These are phyloP conservation scores for Polytrichum commune DNA, from an alignment of 225 moss, liverwort and hornwort species.

Conservation along the genomic window DNA sequence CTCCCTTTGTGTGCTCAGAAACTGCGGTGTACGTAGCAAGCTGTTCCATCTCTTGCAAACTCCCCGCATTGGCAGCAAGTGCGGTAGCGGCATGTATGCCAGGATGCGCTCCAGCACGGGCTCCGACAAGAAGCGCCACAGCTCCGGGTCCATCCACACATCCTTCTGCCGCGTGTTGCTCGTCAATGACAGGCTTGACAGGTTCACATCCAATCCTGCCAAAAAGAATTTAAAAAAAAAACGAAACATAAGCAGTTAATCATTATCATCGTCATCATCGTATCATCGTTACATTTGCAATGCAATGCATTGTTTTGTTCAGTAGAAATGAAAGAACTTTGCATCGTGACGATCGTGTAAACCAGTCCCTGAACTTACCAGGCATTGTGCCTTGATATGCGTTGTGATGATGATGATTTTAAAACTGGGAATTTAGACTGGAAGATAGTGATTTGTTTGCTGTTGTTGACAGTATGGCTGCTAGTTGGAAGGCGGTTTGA, in stretches of 20 bases:
- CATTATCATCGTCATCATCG: too few relatives aligned
- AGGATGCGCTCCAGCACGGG: constrained; percentile 40
- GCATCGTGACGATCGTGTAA: not conserved
- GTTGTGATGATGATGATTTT: too few relatives aligned
- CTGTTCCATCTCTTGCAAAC: constrained; percentile 43
- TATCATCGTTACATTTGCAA: too few relatives aligned
- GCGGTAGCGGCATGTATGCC: constrained; percentile 31
- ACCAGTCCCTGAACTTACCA: not conserved
- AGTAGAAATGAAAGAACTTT: too few relatives aligned
- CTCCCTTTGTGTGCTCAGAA: constrained; percentile 26
- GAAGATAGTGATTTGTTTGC: too few relatives aligned
- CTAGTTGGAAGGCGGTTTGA: too few relatives aligned
- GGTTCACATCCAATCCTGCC: constrained; percentile 46
- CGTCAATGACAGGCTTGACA: constrained; percentile 48
- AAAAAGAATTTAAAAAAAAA: not conserved
- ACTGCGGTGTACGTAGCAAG: constrained; percentile 29
- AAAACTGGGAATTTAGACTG: too few relatives aligned
- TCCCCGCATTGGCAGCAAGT: constrained; percentile 46
- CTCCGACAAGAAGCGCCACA: constrained; percentile 40
- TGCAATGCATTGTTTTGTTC: too few relatives aligned
- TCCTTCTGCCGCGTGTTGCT: constrained; percentile 40
- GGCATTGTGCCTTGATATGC: constrained; percentile 13
- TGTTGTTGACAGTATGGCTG: too few relatives aligned
- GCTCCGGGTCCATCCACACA: constrained; percentile 55
- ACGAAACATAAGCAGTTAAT: not conserved